Evolutionary conservation across 192 early-diverging fungal species (phyloP), one percentile per base, ranked within the genome.

Genomic region (Neocallimastix lanati): DNA sequence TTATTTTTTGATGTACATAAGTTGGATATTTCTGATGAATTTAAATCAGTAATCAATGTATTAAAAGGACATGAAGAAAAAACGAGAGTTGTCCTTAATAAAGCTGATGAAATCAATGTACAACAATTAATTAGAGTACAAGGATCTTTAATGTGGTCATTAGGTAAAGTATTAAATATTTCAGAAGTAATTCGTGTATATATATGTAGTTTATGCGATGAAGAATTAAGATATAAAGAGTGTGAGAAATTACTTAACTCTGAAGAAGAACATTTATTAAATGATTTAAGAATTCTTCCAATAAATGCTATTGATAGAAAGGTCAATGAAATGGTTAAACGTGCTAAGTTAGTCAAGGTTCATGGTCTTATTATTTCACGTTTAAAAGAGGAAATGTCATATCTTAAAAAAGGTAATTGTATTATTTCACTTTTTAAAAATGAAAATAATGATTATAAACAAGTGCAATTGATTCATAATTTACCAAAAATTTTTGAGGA

Each of bases 121-220:
- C 94, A 95, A 81, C 92, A 96, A 83, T 83, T 96, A 80, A 93
- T 96, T 91, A 86, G 94, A 29, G 94, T 96, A 78, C 90, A 88
- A 85, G 95, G 95, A 77, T 93, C 94, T 5, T 85, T 96, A 84
- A 96, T 96, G 95, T 96, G 93, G 93, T 92, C 93, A n/a, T 86
- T 96, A 14, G 95, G 94, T 28, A 93, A 92, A 83, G 93, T 96
- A 14, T 88, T 96, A 28, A 88, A 92, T 76, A 95, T 92, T 6
- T 94, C 95, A 21, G 94, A 96, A 83, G 95, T 96, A 78, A 90
- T 90, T 84, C 86, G 93, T 12, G 95, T 96, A n/a, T 96, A 92
- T 81, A 84, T 84, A 77, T 91, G 27, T 92, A 90, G 29, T 91
- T 67, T 67, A 1, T n/a, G 25, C 0, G 50, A 67, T 67, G 50